phyloP scores from a whole-genome alignment of 352 stramenopile genomes.

The Globisporangium cylindrosporum region DNA sequence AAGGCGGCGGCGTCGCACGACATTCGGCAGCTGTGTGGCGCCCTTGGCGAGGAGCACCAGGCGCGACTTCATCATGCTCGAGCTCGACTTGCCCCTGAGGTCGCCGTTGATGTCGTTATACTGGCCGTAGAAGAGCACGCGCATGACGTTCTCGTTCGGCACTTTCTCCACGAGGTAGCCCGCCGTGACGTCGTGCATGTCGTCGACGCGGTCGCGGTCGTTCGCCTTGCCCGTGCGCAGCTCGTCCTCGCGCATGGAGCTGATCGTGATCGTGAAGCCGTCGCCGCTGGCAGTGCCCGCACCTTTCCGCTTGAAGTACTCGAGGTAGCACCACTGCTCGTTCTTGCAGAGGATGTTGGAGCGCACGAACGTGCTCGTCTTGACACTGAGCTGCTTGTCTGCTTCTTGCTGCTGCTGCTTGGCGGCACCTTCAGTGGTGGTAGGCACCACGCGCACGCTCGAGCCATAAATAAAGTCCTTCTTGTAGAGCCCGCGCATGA shows the following conservation, averaged over 20 bases:
- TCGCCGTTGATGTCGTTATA: constrained; percentile 18
- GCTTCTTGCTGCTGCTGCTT: constrained; percentile 20
- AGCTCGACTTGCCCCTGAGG: constrained; percentile 10
- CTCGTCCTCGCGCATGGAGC: constrained; percentile 29
- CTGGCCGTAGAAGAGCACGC: constrained; percentile 38
- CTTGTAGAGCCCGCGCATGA: constrained; percentile 42
- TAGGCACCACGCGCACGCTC: constrained; percentile 29
- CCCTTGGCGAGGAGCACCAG: constrained; percentile 37
- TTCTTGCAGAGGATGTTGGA: constrained; percentile 12
- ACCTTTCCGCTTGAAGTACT: constrained; percentile 18
- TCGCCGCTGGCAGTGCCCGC: background rate
- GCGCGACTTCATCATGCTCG: constrained; percentile 24
- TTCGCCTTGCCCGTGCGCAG: constrained; percentile 35
- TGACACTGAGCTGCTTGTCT: constrained; percentile 14
- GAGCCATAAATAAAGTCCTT: constrained; percentile 48
- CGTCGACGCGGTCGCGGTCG: constrained; percentile 24
- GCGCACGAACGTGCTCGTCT: constrained; percentile 20
- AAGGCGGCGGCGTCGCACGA: constrained; percentile 57
- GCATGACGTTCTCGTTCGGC: constrained; percentile 28
- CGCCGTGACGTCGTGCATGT: constrained; percentile 34
- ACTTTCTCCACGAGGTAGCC: constrained; percentile 35
- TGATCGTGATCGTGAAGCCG: constrained; percentile 31
- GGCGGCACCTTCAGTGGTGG: background rate
- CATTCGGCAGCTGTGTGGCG: constrained; percentile 30
- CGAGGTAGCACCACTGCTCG: constrained; percentile 20